Evolutionary conservation across 352 stramenopile genomes (phyloP), one percentile per base, ranked within the genome.

Genomic region (Globisporangium alternatum): DNA sequence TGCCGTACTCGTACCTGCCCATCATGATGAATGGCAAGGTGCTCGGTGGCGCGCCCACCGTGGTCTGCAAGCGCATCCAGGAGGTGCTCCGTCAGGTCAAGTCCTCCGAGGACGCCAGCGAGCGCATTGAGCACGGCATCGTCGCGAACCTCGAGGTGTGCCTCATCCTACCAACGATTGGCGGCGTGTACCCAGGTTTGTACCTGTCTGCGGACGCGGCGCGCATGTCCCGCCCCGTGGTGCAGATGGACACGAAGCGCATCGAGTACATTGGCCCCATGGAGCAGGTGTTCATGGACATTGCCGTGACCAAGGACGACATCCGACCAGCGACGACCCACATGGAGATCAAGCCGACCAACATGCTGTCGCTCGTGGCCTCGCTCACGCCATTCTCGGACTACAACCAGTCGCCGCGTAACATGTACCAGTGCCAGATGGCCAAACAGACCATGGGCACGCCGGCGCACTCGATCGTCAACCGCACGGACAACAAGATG

Each of bases 341-440:
- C 88, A 95, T 98, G 74, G 98, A 99, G 77, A 89, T 99, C 54
- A 96, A 98, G 78, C 96, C 98, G 5, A 98, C 93, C n/a, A 99
- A 98, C 74, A 99, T 99, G 97, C 81, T 99, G 33, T 99, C 94
- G 75, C 81, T 99, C 30, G 97, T 99, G 56, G 98, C 98, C 13
- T 99, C 96, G 66, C 75, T 99, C 57, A 99, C 97, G 35, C 98
- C 98, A 12, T 99, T 99, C 76, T 98, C 90, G 2, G 98, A 99
- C 80, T 99, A 99, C 80, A 99, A 99, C 80, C 98, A 99, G 83
- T 98, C 88, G 30, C 98, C 98, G 43, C 84, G 98, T 75, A 99
- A 99, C 80, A 99, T 99, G 98, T 99, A 98, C 76, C 97, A 99
- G 88, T 99, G 98, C 70, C 97, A 99, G 81, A 99, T 99, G 98